phyloP scores from a whole-genome alignment of 495 filamentous ascomycete species.

The Beverwykella pulmonaria region DNA sequence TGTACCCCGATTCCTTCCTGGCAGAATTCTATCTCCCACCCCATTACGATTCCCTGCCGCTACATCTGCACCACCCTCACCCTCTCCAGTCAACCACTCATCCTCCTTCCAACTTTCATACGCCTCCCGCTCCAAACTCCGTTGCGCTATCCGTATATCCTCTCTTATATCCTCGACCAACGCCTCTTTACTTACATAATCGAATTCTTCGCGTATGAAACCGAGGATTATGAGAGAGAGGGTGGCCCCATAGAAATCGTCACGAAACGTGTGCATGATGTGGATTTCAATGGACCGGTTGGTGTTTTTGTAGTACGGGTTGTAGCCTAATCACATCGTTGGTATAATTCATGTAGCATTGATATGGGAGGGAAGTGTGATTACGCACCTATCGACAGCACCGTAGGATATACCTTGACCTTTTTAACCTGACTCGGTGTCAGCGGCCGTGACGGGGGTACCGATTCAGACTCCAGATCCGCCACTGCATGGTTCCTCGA shows the following conservation, averaged over 20 bases:
- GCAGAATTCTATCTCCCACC: no score
- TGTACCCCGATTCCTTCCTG: no score
- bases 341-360: slow-evolving; percentile 72
- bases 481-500: slow-evolving; percentile 29
- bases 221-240: slow-evolving; percentile 82
- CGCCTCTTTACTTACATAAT: slow-evolving; percentile 81
- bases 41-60: no score
- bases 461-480: slow-evolving; percentile 11
- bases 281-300: slow-evolving; percentile 70
- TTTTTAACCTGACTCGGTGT: background rate
- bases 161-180: slow-evolving; percentile 83
- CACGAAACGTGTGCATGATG: slow-evolving; percentile 70
- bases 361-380: slow-evolving; percentile 94
- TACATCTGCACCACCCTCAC: slow-evolving; percentile 1
- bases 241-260: slow-evolving; percentile 80
- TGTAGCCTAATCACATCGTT: slow-evolving; percentile 2
- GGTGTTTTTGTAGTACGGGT: slow-evolving; percentile 29
- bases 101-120: slow-evolving; percentile 65
- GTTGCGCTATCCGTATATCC: slow-evolving; percentile 81
- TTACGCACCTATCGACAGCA: slow-evolving; percentile 71
- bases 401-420: slow-evolving; percentile 71
- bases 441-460: slow-evolving; percentile 13
- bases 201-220: slow-evolving; percentile 84
- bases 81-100: slow-evolving; percentile 44
- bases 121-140: slow-evolving; percentile 67